These are phyloP conservation scores for Austroboletus festivus DNA, from an alignment of 768 basidiomycete species.

Conservation along the genomic window DNA sequence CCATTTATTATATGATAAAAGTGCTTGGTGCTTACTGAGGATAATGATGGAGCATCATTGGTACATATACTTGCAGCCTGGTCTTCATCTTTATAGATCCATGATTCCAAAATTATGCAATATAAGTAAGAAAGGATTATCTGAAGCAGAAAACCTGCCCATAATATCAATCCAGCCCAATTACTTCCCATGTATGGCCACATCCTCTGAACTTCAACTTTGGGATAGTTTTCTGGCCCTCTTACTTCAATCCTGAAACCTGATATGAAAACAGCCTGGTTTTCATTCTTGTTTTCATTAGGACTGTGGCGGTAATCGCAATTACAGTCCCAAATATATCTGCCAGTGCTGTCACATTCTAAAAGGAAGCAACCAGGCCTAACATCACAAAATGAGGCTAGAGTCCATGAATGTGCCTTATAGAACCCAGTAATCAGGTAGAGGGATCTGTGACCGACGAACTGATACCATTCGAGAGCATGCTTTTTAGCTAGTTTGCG, in stretches of 20 bases:
- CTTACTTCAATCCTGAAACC: conserved; percentile 7
- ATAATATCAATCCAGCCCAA: no score
- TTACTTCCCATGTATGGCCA: no score
- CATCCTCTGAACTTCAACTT: no score
- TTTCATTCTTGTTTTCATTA: background rate
- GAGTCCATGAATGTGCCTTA: background rate
- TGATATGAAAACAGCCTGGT: background rate
- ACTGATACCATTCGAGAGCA: background rate
- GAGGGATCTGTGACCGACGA: background rate
- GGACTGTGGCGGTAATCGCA: background rate
- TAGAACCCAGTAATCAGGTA: background rate
- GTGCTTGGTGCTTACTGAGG: background rate
- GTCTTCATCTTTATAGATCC: no score
- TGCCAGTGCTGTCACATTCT: background rate
- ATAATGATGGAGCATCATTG: background rate
- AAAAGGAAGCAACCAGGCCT: background rate
- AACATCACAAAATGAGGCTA: background rate
- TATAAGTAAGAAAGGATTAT: no score
- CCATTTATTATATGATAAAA: no score
- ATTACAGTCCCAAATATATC: background rate
- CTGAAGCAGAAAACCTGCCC: no score
- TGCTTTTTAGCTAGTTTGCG: background rate
- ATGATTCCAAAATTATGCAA: no score
- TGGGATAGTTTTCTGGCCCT: no score
- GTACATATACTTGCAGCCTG: background rate